Evolutionary conservation across 208 protist species (phyloP).

Genomic region (Wallacemonas collosoma): DNA sequence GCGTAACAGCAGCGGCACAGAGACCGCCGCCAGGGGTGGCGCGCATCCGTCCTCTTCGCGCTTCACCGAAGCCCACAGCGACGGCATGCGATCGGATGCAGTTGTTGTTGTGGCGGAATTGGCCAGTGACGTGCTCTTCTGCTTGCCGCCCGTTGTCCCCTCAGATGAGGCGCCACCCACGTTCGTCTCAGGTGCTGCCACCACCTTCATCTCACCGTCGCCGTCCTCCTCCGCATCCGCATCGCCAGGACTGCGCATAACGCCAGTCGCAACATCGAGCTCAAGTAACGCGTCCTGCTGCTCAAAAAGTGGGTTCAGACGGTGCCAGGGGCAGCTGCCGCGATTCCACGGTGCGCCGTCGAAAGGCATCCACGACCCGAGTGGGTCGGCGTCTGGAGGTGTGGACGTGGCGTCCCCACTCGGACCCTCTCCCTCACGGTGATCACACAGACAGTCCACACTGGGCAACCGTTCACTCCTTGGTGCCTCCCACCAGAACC

Average conservation of each 20-base stretch:
- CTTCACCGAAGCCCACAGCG: no score
- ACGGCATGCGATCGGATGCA: no score
- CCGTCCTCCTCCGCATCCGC: background rate
- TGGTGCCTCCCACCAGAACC: constrained; percentile 20
- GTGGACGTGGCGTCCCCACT: background rate
- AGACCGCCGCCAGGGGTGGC: background rate
- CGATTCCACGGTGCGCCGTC: background rate
- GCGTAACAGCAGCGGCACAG: constrained; percentile 5
- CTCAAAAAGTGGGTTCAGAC: constrained; percentile 1
- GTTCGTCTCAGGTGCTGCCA: no score
- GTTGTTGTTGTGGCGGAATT: no score
- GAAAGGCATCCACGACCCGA: constrained; percentile 6
- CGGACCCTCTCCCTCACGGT: background rate
- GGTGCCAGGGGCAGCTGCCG: constrained; percentile 15
- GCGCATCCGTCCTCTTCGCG: background rate
- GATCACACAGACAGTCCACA: constrained; percentile 1
- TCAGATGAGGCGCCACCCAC: no score
- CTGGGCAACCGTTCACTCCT: constrained; percentile 7
- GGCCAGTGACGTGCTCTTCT: no score
- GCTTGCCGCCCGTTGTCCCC: no score
- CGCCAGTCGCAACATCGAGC: background rate
- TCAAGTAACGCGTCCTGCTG: background rate
- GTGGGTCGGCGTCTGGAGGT: background rate
- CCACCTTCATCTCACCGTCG: background rate
- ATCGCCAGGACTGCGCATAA: background rate